Evolutionary conservation across 495 filamentous ascomycete genomes (phyloP), one percentile per base, ranked within the genome.

Genomic region (Trichoderma parareesei): DNA sequence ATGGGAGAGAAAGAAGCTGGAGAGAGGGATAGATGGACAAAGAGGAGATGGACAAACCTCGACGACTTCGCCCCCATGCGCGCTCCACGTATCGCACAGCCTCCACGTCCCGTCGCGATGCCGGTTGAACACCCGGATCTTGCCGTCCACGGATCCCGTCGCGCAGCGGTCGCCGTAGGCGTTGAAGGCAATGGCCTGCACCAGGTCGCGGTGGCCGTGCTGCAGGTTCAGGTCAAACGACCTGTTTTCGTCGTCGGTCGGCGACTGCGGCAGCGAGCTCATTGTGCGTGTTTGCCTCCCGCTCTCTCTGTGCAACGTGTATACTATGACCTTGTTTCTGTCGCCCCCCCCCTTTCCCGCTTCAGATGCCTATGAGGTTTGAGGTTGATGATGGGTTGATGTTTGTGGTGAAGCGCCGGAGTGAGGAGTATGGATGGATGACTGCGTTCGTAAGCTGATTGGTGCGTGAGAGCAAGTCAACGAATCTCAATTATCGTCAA

Each of bases 81-180:
- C 95, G 64, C 85, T 85, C 91, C 94, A 97, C 61, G 86, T 90
- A 71, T 97, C 94, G 68, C 85, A 87, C 49, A 92, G 75, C 46
- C 85, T 83, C 91, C 91, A 97, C 60, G 86, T 78, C 14, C 86
- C 86, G 68, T 91, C 86, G 67, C 87, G 85, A 66, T 92, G 84
- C 49, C 82, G 75, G 72, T 96, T 91, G 83, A 92, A 98, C 40
- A 98, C 89, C 72, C 92, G 91, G 69, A 99, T 88, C 71, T 88
- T 90, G 71, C 97, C 95, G 75, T 99, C 94, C 3, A 92, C 88
- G 43, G 90, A 94, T 38, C 90, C 91, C 11, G 93, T 93, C 38
- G 92, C 90, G 76, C 93, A 90, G 66, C 93, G 91, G 68, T 88
- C 92, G 65, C 94, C 94, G 72, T 93, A 93, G 69, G 82, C 84